Percentiles rank a stretch among this genome's conserved stretches.
Conservation (phyloP, 306 rosid species). For the Vachellia collinsii region DNA sequence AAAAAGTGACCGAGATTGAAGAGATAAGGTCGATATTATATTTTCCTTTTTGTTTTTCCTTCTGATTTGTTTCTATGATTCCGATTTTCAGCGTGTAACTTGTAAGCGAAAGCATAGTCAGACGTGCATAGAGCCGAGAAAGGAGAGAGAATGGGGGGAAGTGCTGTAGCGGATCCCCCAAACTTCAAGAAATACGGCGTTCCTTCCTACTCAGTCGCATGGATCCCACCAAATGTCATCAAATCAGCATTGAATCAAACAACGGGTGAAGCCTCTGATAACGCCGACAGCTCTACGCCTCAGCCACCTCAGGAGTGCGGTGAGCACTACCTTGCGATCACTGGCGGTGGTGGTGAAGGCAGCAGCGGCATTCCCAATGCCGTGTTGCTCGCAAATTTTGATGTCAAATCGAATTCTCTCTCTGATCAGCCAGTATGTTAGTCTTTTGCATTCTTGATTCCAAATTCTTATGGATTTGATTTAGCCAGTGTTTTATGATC, state of each 20-base stretch:
- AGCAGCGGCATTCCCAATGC: slow-evolving; percentile 85
- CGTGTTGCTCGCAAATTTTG: slow-evolving; percentile 59
- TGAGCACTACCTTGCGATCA: slow-evolving; percentile 52
- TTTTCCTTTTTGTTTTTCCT: too few species aligned
- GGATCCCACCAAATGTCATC: slow-evolving; percentile 55
- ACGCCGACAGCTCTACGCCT: slow-evolving; percentile 34
- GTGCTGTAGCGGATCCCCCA: slow-evolving; percentile 41
- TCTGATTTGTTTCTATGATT: too few species aligned
- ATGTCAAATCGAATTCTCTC: slow-evolving; percentile 57
- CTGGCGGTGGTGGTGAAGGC: slow-evolving; percentile 96
- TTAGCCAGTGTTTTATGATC: background rate
- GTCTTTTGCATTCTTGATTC: slow-evolving; percentile 1
- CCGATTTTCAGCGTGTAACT: too few species aligned
- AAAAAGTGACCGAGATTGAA: too few species aligned
- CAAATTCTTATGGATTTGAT: slow-evolving; percentile 22
- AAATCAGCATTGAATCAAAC: slow-evolving; percentile 38
- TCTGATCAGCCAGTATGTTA: slow-evolving; percentile 64
- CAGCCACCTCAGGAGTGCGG: slow-evolving; percentile 6
- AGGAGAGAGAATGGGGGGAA: slow-evolving; percentile 39
- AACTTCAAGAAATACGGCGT: slow-evolving; percentile 75
- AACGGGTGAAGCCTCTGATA: slow-evolving; percentile 38
- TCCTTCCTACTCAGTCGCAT: slow-evolving; percentile 75
- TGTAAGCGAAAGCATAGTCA: too few species aligned
- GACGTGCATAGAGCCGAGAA: too few species aligned
- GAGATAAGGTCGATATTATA: too few species aligned